Base-by-base conservation (phyloP, 192 early-diverging fungal species). In the Pecoramyces ruminantium region DNA sequence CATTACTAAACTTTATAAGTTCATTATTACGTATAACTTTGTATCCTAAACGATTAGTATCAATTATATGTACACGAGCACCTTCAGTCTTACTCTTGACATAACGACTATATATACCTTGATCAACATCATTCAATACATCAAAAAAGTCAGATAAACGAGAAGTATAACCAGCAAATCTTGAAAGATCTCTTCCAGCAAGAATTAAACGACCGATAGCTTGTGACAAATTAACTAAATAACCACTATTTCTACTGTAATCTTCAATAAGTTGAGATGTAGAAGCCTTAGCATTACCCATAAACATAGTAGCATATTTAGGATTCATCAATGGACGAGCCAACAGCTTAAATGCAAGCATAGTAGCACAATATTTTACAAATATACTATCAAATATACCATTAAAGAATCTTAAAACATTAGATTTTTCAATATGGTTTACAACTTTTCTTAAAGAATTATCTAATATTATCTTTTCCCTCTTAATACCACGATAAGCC, bases 331-430 rank as follows among this genome's bases (percentile, higher is more conserved):
- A 88, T 34, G 90, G 90, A 28, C 90, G 86, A 13, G 90, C 89
- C 38, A 91, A 79, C n/a, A 91, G 78, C 30, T 90, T 89, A 81
- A 90, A 91, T 12, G 90, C 90, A 18, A 89, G 88, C 89, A 91
- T 91, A 28, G 90, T 91, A 11, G 90, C 89, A 79, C 87, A 89
- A 77, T 91, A 91, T 83, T 91, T 91, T 42, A 91, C 90, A 79
- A 91, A 85, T 28, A 91, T 89, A 17, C 88, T 89, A 82, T 91
- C 90, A 42, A 91, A 84, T 29, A 91, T 90, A 78, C 90, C 90
- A 82, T 91, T 91, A 17, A 86, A 83, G 58, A 91, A 91, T n/a
- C 51, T 67, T n/a, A 67, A n/a, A 9, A 67, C 25, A 67, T 67
- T 67, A n/a, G 51, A 67, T 67, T 67, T 67, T 67, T 67, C 51